These are phyloP conservation scores for Camillea tinctor DNA, from an alignment of 2,329 filamentous ascomycete species.

Conservation along the genomic window DNA sequence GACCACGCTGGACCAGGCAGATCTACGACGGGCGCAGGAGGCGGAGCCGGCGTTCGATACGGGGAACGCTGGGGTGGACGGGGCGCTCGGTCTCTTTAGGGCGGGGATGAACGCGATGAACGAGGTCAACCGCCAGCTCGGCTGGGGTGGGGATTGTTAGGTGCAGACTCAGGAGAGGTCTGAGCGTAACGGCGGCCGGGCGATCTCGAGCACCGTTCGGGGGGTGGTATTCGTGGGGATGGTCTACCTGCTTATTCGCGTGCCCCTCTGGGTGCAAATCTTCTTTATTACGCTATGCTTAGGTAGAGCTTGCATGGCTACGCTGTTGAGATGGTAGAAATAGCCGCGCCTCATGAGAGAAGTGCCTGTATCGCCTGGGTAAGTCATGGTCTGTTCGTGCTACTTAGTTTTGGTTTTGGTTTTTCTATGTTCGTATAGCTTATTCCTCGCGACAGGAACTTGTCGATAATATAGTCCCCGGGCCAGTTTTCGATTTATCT, in stretches of 20 bases:
- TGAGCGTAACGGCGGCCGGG: background rate
- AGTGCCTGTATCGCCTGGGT: background rate
- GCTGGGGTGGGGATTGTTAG: conserved; percentile 46
- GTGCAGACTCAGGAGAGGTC: conserved; percentile 6
- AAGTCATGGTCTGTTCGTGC: background rate
- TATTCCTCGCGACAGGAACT: background rate
- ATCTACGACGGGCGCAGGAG: conserved; percentile 47
- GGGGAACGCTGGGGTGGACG: conserved; percentile 40
- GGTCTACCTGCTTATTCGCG: conserved; percentile 1
- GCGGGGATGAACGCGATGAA: conserved; percentile 52
- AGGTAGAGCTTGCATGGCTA: background rate
- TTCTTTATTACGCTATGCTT: background rate
- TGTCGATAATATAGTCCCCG: no score
- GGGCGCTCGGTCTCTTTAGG: conserved; percentile 41
- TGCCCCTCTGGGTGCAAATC: background rate
- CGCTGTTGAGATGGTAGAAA: background rate
- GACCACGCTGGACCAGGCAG: conserved; percentile 54
- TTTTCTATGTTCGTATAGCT: background rate
- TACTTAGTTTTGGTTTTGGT: background rate
- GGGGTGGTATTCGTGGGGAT: conserved; percentile 4
- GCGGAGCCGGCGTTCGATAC: conserved; percentile 38
- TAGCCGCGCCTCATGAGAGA: background rate
- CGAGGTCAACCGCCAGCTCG: conserved; percentile 51
- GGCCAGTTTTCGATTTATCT: no score
- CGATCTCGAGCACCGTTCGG: conserved; percentile 2